phyloP scores from a whole-genome alignment of 2,329 filamentous ascomycete genomes.

The Metarhizium anisopliae region DNA sequence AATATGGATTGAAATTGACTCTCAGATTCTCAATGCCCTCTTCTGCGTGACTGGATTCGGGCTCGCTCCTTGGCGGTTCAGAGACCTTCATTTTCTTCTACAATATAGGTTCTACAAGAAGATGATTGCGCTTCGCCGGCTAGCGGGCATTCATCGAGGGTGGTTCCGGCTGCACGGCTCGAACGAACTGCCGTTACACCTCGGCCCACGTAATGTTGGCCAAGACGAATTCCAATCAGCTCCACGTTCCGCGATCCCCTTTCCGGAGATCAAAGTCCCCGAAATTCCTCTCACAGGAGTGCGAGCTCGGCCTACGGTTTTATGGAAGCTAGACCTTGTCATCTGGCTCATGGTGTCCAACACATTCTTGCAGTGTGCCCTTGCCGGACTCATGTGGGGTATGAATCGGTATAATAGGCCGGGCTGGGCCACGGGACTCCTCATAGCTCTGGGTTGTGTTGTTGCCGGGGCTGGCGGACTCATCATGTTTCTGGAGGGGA shows the following conservation, averaged over 20 bases:
- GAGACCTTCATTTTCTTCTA: slow-evolving; percentile 67
- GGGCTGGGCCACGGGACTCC: slow-evolving; percentile 69
- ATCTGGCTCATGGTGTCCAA: slow-evolving; percentile 74
- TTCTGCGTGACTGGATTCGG: slow-evolving; percentile 86
- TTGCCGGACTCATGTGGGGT: slow-evolving; percentile 78
- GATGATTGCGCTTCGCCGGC: slow-evolving; percentile 49
- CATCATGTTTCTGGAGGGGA: slow-evolving; percentile 63
- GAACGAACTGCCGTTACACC: slow-evolving; percentile 41
- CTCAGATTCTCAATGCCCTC: slow-evolving; percentile 67
- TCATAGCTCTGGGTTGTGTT: slow-evolving; percentile 67
- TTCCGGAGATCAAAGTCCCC: slow-evolving; percentile 54
- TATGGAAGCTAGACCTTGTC: slow-evolving; percentile 73
- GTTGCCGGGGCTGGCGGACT: slow-evolving; percentile 60
- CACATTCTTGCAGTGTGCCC: slow-evolving; percentile 65
- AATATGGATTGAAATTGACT: slow-evolving; percentile 78
- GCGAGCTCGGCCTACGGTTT: slow-evolving; percentile 56
- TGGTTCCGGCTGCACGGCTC: slow-evolving; percentile 71
- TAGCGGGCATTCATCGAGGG: slow-evolving; percentile 64
- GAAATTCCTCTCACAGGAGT: slow-evolving; percentile 62
- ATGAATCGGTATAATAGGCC: slow-evolving; percentile 66
- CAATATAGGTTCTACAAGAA: slow-evolving; percentile 50
- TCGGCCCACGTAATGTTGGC: slow-evolving; percentile 45
- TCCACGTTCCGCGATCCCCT: slow-evolving; percentile 38
- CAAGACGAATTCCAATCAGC: slow-evolving; percentile 30
- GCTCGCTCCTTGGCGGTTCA: slow-evolving; percentile 73